Evolutionary conservation across 345 rosid genomes (phyloP), one percentile per base, ranked within the genome.

Genomic region (Linum trigynum): DNA sequence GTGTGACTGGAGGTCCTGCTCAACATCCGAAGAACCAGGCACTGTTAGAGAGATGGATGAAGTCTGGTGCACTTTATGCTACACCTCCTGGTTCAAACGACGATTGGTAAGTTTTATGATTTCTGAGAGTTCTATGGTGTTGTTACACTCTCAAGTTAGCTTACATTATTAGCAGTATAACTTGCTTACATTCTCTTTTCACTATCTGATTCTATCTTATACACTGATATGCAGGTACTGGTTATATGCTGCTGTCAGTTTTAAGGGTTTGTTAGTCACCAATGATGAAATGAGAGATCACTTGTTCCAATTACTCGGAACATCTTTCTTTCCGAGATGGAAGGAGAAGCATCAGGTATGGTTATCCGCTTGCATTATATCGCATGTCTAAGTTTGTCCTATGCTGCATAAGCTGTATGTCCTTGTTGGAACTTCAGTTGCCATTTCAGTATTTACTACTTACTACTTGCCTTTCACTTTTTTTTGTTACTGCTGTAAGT

Each of bases 221-320:
- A 39, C 57, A 42, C 66, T 69, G 62, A 3, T 78, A 55, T 71
- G 6, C 78, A 91, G 97, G 97, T 94, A 88, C 75, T 94, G 99
- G 99, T 76, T 94, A 61, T 94, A 90, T 76, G 97, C 97, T 36
- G 92, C 99, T 16, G 99, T 94, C 70, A 83, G 85, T 67, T 80
- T 77, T 43, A 90, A 88, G 60, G 79, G 91, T 81, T 85, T 90
- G 73, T 65, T 90, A 63, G 88, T 90, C 51, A 88, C 99, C 58
- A 88, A 94, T 70, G 99, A 94, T 75, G 96, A 90, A 76, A 94
- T 94, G 99, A 84, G 99, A 84, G 99, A 90, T 69, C 99, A 94
- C 80, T 78, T 94, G 68, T 94, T 94, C 74, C 95, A 94, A 71
- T 77, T 94, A 74, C 77, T 90, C 0, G 99, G 99, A 48, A 86